These are phyloP conservation scores for Ampelomyces quisqualis DNA, from an alignment of 2,329 filamentous ascomycete species.

Conservation along the genomic window DNA sequence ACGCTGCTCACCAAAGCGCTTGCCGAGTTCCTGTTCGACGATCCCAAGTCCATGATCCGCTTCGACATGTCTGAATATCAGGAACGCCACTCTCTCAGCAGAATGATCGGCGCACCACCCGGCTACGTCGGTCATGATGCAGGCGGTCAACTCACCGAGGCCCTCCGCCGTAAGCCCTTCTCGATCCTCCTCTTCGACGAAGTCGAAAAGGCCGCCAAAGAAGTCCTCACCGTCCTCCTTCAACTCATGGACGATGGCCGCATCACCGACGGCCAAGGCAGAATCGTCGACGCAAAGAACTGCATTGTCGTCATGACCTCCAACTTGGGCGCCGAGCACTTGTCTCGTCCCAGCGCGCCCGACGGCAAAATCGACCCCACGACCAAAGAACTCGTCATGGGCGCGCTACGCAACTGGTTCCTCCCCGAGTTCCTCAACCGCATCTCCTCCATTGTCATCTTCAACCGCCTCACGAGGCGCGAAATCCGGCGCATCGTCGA, in stretches of 20 bases:
- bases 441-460: conserved; percentile 94
- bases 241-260: conserved; percentile 99
- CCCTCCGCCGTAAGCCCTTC: conserved; percentile 90
- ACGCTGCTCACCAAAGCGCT: conserved; percentile 95
- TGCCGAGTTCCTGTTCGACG: conserved; percentile 97
- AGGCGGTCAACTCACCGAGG: conserved; percentile 93
- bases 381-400: conserved; percentile 88
- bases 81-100: conserved; percentile 88
- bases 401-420: conserved; percentile 90
- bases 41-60: conserved; percentile 94
- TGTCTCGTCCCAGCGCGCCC: conserved; percentile 73
- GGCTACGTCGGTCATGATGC: conserved; percentile 97
- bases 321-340: conserved; percentile 91
- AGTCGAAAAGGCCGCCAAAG: conserved; percentile 97
- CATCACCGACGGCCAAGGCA: conserved; percentile 96
- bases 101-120: conserved; percentile 96
- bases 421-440: conserved; percentile 98
- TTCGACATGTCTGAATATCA: conserved; percentile 99
- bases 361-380: conserved; percentile 84
- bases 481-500: conserved; percentile 98
- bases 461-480: conserved; percentile 86
- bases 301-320: conserved; percentile 99
- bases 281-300: conserved; percentile 92
- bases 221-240: conserved; percentile 93
- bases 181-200: conserved; percentile 98